Evolutionary conservation across 306 rosid genomes (phyloP), one percentile per base, ranked within the genome.

Genomic region (Casuarina cunninghamiana): DNA sequence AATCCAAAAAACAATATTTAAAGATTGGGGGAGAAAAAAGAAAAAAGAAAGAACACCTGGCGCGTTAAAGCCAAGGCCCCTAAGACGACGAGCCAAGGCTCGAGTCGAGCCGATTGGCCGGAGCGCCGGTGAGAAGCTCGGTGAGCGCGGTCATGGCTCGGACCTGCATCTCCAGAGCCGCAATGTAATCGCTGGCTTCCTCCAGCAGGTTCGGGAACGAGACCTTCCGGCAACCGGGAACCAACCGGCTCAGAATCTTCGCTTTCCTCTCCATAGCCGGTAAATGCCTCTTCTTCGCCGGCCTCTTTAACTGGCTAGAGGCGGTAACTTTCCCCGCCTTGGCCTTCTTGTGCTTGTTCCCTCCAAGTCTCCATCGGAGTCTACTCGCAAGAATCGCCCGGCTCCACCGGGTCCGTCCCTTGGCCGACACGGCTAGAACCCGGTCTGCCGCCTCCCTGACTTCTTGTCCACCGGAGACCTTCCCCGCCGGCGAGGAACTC

Each of bases 111-210:
- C 75, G 77, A 37, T 50, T 79, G 13, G 76, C 80, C 58, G 91
- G 80, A 50, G 85, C 63, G 9, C 90, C 91, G 78, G 90, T 21
- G 16, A 94, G 91, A 5, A 92, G 80, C 77, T 89, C 88, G 69
- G 91, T 84, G 37, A 94, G 86, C 49, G 89, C 82, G 1, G 94
- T 60, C 98, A 94, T 94, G 81, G 93, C 86, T 73, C 91, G 84
- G 1, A 94, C 93, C 85, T 94, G 98, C 98, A 94, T 94, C 97
- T 94, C 84, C 80, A 94, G 72, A 39, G 98, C 98, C 32, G 93
- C 84, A 13, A 94, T 89, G 77, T 94, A 94, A 73, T 94, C 98
- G 32, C 81, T 83, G 35, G 98, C 71, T 90, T 94, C 98, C 80
- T 88, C 98, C 46, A 94, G 90, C 87, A 94, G 98, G 77, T 86